Percentiles rank a stretch among this genome's conserved stretches.
phyloP scores from a whole-genome alignment of 192 early-diverging fungal species.

The Neocallimastix lanati region DNA sequence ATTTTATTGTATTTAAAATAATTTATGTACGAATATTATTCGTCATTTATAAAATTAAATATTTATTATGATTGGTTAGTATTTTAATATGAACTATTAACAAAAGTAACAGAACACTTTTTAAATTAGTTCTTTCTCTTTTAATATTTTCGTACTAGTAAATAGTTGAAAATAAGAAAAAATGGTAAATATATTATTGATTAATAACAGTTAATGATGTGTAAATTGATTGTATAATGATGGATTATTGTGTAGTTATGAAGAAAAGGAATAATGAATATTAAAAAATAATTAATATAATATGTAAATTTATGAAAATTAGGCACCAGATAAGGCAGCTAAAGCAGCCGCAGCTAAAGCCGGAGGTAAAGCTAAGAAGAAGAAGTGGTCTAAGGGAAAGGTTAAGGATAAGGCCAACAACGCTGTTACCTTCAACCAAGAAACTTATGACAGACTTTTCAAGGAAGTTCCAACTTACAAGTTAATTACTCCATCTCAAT shows the following conservation, averaged over 20 bases:
- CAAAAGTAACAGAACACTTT: not conserved
- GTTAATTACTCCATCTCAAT: slow-evolving; percentile 92
- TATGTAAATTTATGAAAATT: too few relatives aligned
- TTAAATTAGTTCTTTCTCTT: not conserved
- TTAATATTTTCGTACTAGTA: not conserved
- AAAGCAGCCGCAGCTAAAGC: not conserved
- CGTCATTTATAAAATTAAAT: not conserved
- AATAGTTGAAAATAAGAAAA: not conserved
- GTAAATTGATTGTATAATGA: too few relatives aligned
- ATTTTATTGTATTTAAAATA: too few relatives aligned
- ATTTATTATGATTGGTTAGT: not conserved
- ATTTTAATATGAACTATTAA: not conserved
- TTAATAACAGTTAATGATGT: too few relatives aligned
- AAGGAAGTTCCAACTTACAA: slow-evolving; percentile 99
- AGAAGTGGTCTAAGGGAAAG: slow-evolving; percentile 99
- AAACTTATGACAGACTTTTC: slow-evolving; percentile 94
- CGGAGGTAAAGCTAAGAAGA: not conserved
- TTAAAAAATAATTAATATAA: not conserved
- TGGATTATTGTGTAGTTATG: too few relatives aligned
- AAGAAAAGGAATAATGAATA: not conserved
- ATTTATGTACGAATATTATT: not conserved
- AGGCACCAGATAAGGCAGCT: not conserved
- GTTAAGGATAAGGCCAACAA: slow-evolving; percentile 99
- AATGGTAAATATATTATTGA: not conserved
- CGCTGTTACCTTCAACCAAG: slow-evolving; percentile 88